Evolutionary conservation across 2,329 filamentous ascomycete species (phyloP), one percentile per base, ranked within the genome.

Genomic region (Septoria linicola): DNA sequence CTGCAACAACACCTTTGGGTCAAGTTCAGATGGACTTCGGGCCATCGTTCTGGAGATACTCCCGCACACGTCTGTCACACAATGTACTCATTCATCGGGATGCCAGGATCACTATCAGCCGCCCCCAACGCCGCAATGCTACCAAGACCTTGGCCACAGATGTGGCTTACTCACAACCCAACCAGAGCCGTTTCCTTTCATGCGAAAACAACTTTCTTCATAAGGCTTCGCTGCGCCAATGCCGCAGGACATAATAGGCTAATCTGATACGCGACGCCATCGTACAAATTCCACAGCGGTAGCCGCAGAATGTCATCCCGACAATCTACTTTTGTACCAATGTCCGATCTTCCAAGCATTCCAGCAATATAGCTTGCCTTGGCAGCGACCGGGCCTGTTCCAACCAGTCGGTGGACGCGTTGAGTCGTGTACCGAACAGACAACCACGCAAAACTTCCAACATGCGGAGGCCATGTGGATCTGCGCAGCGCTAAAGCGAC

Each of bases 321-420:
- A 40, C 27, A 27, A 10, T 21, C 35, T 47, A 35, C 35, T 40
- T 48, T 48, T 27, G 23, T 37, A 27, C 31, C 44, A 20, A 23
- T 30, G 21, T 40, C 44, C 44, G 44, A 48, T 30, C 25, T 48
- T 48, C 44, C 44, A 48, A 48, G 44, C 23, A 48, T 27, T 20
- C 44, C 25, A 35, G 30, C 39, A 21, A 31, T 23, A 39, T 23
- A 21, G 34, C 27, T 20, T 20, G 32, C 23, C 44, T 48, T 48
- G 44, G 44, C 44, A 21, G 17, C 27, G 23, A 21, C 17, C 35
- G 20, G 23, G 32, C 11, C n/a, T 23, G 14, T n/a, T 31, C 20
- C 21, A 37, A 39, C 44, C 35, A 40, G 23, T 40, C 34, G 44
- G 44, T 34, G 36, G 25, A 39, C 17, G 27, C 35, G 23, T 21